A percentile compares a stretch with the other conserved stretches of the same genome.
Evolutionary conservation across 78 protist species (phyloP).

Genomic region (Bodo saltans): DNA sequence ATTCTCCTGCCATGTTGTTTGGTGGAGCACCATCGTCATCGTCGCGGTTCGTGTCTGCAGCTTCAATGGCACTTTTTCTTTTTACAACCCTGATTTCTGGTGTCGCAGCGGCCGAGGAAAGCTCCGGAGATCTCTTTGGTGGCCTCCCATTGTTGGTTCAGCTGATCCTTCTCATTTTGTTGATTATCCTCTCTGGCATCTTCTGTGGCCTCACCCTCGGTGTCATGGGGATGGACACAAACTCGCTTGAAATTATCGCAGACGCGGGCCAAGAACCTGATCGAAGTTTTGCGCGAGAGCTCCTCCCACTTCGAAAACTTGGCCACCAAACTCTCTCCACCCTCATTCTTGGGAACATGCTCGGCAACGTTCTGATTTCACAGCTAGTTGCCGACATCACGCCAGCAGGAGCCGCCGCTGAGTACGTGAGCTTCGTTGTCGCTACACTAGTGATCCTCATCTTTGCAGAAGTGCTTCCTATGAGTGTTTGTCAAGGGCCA

Average conservation of each 20-base stretch:
- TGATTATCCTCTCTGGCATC: too few relatives aligned
- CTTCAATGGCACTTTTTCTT: too few relatives aligned
- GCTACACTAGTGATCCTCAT: conserved; percentile 35
- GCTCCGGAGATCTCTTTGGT: too few relatives aligned
- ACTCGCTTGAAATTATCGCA: conserved; percentile 21
- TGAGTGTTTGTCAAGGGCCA: conserved; percentile 49
- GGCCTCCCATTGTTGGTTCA: too few relatives aligned
- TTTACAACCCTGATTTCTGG: too few relatives aligned
- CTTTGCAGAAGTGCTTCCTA: conserved; percentile 68
- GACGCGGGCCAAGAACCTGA: conserved; percentile 33
- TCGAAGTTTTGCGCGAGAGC: conserved; percentile 50
- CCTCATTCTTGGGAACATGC: conserved; percentile 84
- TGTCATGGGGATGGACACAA: conserved; percentile 36
- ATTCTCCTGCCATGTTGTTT: too few relatives aligned
- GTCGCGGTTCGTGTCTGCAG: too few relatives aligned
- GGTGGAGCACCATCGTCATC: too few relatives aligned
- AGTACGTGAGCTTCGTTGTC: background rate
- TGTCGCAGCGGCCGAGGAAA: too few relatives aligned
- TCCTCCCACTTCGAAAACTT: conserved; percentile 69
- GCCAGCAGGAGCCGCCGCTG: background rate
- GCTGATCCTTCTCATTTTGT: too few relatives aligned
- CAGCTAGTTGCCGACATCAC: conserved; percentile 63
- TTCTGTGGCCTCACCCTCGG: conserved; percentile 39
- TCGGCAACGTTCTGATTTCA: conserved; percentile 74
- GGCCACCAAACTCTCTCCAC: conserved; percentile 91